Evolutionary conservation across 2,329 filamentous ascomycete species (phyloP).

Genomic region (Sporothrix luriei): DNA sequence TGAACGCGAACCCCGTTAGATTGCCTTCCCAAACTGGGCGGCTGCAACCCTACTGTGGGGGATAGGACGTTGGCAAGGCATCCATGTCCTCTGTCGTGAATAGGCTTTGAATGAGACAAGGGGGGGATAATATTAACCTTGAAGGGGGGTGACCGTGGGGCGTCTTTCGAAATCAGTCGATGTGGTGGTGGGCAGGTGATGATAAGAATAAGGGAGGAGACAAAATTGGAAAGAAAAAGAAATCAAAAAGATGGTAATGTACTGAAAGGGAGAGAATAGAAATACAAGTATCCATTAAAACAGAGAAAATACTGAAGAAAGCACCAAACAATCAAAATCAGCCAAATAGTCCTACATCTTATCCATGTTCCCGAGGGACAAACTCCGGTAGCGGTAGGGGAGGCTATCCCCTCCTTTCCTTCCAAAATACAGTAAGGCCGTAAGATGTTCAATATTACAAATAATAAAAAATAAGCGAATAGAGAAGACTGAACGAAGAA

Average conservation of each 20-base stretch:
- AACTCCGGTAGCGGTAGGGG: no score
- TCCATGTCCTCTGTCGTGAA: neutral
- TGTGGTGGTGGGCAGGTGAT: neutral
- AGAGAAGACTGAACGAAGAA: neutral
- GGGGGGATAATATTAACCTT: no score
- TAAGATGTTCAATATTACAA: no score
- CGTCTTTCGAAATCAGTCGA: neutral
- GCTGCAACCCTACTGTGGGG: constrained; percentile 24
- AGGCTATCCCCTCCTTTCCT: no score
- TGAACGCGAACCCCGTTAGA: constrained; percentile 4
- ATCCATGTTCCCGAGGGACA: no score
- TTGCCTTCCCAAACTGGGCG: constrained; percentile 3
- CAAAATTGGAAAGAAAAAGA: neutral
- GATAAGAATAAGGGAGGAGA: neutral
- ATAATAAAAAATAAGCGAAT: neutral
- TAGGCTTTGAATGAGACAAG: neutral
- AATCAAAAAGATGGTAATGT: no score
- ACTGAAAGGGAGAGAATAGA: neutral
- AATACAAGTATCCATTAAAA: no score
- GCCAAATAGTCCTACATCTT: no score
- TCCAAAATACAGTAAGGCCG: no score
- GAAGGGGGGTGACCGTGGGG: no score
- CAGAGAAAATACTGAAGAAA: no score
- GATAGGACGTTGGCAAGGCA: constrained; percentile 7
- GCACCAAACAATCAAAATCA: no score